Evolutionary conservation across 331 rosid species (phyloP).

Genomic region (Quercus tomentella): DNA sequence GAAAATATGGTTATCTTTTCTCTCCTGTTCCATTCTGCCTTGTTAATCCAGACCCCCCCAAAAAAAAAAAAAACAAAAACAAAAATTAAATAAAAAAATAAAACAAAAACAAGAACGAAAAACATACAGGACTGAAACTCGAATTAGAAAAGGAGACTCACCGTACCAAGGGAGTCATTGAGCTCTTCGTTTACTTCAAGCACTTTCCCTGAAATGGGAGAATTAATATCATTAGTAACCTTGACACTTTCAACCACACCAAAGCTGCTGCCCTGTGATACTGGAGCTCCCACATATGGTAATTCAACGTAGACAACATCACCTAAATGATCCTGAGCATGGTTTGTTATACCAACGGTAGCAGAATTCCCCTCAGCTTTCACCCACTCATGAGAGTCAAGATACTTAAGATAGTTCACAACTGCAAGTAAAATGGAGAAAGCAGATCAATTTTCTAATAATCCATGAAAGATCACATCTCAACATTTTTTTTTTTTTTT

Average conservation of each 20-base stretch:
- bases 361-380: slow-evolving; percentile 89
- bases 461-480: neutral
- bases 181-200: slow-evolving; percentile 64
- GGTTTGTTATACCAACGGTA: slow-evolving; percentile 81
- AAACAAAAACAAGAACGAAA: neutral
- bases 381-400: slow-evolving; percentile 90
- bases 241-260: slow-evolving; percentile 96
- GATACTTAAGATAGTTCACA: slow-evolving; percentile 75
- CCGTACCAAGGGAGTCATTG: slow-evolving; percentile 75
- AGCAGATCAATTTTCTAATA: neutral
- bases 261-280: slow-evolving; percentile 61
- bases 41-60: neutral
- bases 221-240: slow-evolving; percentile 87
- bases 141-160: slow-evolving; percentile 31
- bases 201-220: slow-evolving; percentile 86
- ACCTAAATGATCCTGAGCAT: slow-evolving; percentile 94
- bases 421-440: slow-evolving; percentile 30
- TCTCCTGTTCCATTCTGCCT: neutral
- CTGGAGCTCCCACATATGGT: slow-evolving; percentile 70
- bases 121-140: neutral
- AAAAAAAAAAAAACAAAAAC: no score
- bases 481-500: neutral
- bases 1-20: neutral
- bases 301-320: slow-evolving; percentile 91
- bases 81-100: no score